Evolutionary conservation across 257 asterid genomes (phyloP).

Genomic region (Fraxinus anomala): DNA sequence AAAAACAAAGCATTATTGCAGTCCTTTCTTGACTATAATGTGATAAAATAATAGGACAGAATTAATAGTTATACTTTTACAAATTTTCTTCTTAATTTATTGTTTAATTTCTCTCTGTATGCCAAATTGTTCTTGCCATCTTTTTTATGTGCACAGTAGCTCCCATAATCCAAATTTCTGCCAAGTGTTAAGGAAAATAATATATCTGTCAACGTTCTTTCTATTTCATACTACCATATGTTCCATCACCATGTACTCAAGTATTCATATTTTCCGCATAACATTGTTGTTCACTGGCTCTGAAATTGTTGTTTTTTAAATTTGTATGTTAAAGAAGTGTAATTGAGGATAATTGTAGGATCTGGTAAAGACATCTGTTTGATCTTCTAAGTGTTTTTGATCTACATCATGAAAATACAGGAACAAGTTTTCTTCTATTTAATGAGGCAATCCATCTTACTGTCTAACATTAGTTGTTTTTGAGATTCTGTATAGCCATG

Average conservation of each 20-base stretch:
- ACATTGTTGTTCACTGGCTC: not conserved
- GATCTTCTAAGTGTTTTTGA: not conserved
- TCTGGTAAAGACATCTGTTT: not conserved
- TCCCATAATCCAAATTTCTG: not conserved
- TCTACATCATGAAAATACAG: not conserved
- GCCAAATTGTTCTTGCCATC: not conserved
- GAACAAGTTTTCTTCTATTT: not conserved
- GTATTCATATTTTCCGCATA: not conserved
- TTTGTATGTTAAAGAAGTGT: not conserved
- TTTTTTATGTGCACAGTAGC: not conserved
- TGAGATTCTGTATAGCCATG: constrained; percentile 4
- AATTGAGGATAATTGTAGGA: not conserved
- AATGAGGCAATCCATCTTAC: not conserved
- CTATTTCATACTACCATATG: not conserved
- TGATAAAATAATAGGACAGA: not conserved
- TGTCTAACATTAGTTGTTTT: not conserved
- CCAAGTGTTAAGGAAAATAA: not conserved
- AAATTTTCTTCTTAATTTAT: too few species aligned
- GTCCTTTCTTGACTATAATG: not conserved
- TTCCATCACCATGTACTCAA: not conserved
- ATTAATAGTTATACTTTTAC: too few species aligned
- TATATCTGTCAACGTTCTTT: not conserved
- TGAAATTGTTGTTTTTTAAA: not conserved
- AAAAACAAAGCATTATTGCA: not conserved
- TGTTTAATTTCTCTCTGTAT: not conserved